Conservation (phyloP, 192 early-diverging fungal species). For the Lunasporangiospora selenospora region DNA sequence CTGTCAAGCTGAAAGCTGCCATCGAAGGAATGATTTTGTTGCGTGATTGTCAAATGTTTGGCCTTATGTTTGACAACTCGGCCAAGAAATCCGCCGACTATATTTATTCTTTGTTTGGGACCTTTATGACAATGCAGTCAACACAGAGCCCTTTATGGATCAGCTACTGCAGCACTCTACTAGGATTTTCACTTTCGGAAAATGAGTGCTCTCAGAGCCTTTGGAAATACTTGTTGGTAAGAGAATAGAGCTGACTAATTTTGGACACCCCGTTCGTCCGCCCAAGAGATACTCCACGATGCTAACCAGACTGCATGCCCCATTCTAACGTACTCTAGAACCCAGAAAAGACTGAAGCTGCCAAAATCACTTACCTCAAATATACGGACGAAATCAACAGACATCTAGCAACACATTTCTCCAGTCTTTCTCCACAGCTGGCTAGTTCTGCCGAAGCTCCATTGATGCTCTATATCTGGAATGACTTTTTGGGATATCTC, state of each 20-base stretch:
- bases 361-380: slow-evolving; percentile 32
- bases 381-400: slow-evolving; percentile 32
- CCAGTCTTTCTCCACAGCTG: slow-evolving; percentile 11
- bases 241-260: no score
- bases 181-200: slow-evolving; percentile 22
- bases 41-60: slow-evolving; percentile 5
- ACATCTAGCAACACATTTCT: slow-evolving; percentile 22
- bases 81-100: slow-evolving; percentile 7
- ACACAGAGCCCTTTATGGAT: slow-evolving; percentile 44
- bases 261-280: no score
- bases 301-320: no score
- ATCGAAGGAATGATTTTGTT: slow-evolving; percentile 33
- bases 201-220: slow-evolving; percentile 11
- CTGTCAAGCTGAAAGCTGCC: slow-evolving; percentile 30
- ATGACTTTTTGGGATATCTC: slow-evolving; percentile 34
- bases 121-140: slow-evolving; percentile 21
- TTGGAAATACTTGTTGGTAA: slow-evolving; percentile 29
- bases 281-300: no score
- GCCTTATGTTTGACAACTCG: slow-evolving; percentile 28
- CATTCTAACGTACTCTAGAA: slow-evolving; percentile 22
- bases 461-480: slow-evolving; percentile 24
- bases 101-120: slow-evolving; percentile 19
- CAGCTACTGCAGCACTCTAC: slow-evolving; percentile 30
- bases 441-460: not conserved
- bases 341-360: slow-evolving; percentile 8